phyloP scores from a whole-genome alignment of 352 stramenopile species.

The Thalassiosira mediterranea region DNA sequence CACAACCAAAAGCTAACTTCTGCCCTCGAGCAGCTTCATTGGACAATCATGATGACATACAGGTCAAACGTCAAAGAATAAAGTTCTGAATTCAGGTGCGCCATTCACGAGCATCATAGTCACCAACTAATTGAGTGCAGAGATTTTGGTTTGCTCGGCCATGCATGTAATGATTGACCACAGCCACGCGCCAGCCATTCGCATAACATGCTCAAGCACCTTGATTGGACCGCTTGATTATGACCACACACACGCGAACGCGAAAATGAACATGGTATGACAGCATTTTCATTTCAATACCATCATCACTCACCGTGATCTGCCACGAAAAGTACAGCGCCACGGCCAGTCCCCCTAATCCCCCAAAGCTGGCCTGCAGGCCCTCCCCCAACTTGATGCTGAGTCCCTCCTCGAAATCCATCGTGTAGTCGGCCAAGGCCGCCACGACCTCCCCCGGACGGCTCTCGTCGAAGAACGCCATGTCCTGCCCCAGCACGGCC shows the following conservation, averaged over 20 bases:
- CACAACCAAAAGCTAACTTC: no score
- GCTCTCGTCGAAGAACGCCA: conserved; percentile 46
- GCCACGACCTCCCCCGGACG: conserved; percentile 37
- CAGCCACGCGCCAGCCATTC: no score
- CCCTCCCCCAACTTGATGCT: conserved; percentile 51
- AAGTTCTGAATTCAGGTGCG: no score
- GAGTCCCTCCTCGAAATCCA: conserved; percentile 53
- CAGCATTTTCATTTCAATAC: conserved; percentile 1
- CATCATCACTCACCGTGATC: conserved; percentile 23
- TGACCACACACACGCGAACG: background rate
- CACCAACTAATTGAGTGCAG: no score
- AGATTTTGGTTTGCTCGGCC: no score
- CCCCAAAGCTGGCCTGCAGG: conserved; percentile 27
- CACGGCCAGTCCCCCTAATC: conserved; percentile 32
- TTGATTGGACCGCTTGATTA: no score
- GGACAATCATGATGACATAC: no score
- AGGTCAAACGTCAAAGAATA: no score
- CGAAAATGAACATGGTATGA: background rate
- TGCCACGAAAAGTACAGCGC: conserved; percentile 49
- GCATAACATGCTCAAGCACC: no score
- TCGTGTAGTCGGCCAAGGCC: conserved; percentile 28
- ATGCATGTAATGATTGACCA: no score
- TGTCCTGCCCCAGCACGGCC: conserved; percentile 41
- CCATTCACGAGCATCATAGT: no score
- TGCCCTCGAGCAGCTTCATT: no score